Percentiles rank a stretch among this genome's conserved stretches.
Conservation (phyloP, 2,329 filamentous ascomycete genomes). For the Helminthosporium solani region DNA sequence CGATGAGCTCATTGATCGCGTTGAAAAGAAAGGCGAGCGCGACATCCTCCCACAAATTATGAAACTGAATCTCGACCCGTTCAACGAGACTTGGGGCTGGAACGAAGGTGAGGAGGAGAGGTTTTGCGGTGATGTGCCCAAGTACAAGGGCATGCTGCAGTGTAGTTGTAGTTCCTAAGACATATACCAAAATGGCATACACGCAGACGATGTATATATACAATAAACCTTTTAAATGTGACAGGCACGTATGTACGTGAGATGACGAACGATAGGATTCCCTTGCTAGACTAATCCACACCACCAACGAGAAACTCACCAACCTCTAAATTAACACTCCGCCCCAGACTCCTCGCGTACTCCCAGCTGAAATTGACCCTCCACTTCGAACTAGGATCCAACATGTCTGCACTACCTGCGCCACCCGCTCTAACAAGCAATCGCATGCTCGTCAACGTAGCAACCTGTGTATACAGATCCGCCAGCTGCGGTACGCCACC, state of each 20-base stretch:
- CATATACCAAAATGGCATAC: neutral
- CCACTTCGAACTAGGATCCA: conserved; percentile 73
- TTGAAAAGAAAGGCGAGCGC: conserved; percentile 80
- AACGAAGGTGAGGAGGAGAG: conserved; percentile 74
- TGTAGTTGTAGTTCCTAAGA: conserved; percentile 83
- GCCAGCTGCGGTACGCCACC: conserved; percentile 47
- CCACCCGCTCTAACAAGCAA: conserved; percentile 66
- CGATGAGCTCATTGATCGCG: conserved; percentile 86
- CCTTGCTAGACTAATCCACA: conserved; percentile 37
- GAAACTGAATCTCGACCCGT: conserved; percentile 81
- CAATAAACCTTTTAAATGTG: too few relatives aligned
- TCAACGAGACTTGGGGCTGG: conserved; percentile 72
- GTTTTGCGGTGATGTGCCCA: conserved; percentile 84
- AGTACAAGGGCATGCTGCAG: conserved; percentile 76
- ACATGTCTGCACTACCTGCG: conserved; percentile 56
- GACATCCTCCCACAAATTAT: conserved; percentile 76
- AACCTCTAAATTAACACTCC: conserved; percentile 74
- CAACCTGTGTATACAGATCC: conserved; percentile 58
- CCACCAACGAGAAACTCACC: conserved; percentile 60
- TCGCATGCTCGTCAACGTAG: conserved; percentile 70
- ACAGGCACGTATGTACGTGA: too few relatives aligned
- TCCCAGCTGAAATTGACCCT: conserved; percentile 80
- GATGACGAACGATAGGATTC: too few relatives aligned
- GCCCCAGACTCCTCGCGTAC: conserved; percentile 66
- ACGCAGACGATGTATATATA: neutral